A percentile compares a stretch with the other conserved stretches of the same genome.
Conservation (phyloP, 2,329 filamentous ascomycete species). For the Diaporthe citrichinensis region DNA sequence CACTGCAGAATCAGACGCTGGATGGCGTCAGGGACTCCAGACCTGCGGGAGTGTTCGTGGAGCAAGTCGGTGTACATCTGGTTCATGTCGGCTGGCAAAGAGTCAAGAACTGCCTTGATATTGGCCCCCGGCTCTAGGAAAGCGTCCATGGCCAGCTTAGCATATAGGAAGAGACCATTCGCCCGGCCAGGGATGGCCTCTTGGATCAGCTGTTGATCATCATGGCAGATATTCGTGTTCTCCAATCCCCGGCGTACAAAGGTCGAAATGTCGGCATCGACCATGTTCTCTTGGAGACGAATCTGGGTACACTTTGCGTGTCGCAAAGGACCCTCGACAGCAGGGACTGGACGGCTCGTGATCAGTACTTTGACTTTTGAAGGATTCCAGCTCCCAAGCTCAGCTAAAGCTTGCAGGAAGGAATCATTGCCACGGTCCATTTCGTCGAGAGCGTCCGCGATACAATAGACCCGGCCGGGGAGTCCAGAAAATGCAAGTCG, state of each 20-base stretch:
- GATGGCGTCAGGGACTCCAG: background rate
- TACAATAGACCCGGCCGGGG: background rate
- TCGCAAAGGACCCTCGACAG: background rate
- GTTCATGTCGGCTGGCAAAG: background rate
- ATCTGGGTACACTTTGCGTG: background rate
- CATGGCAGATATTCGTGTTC: conserved; percentile 1
- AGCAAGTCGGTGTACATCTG: background rate
- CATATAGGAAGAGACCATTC: background rate
- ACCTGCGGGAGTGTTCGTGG: background rate
- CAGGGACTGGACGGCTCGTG: background rate
- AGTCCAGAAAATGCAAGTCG: background rate
- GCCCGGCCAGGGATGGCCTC: background rate
- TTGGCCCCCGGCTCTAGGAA: background rate
- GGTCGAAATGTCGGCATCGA: background rate
- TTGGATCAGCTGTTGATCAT: background rate
- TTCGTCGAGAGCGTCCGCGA: background rate
- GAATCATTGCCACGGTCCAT: background rate
- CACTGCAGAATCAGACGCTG: background rate
- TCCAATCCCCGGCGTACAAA: background rate
- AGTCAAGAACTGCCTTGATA: background rate
- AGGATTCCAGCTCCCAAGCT: background rate
- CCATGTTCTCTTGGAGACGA: background rate
- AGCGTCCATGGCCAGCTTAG: background rate
- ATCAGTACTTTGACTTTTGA: background rate
- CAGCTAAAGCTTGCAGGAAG: conserved; percentile 3